phyloP scores from a whole-genome alignment of 768 basidiomycete species.

The Macrocybe gigantea region DNA sequence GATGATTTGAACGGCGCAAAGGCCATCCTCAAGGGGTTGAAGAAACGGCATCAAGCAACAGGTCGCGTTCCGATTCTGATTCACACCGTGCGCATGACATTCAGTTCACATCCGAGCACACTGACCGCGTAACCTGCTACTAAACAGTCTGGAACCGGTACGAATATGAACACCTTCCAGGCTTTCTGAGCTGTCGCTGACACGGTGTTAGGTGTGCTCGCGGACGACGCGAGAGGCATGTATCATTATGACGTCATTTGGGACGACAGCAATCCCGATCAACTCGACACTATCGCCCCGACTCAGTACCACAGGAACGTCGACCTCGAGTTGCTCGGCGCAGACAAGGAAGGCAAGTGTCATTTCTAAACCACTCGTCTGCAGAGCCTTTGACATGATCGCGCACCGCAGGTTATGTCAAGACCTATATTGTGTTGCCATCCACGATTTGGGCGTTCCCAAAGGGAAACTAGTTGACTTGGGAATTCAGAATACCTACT shows the following conservation, averaged over 20 bases:
- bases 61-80: conserved; percentile 45
- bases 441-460: conserved; percentile 55
- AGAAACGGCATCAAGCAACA: conserved; percentile 34
- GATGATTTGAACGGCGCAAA: conserved; percentile 40
- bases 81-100: conserved; percentile 46
- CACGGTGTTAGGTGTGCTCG: conserved; percentile 28
- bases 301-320: conserved; percentile 45
- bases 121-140: too few species aligned
- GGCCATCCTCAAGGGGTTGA: conserved; percentile 48
- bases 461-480: conserved; percentile 38
- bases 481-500: conserved; percentile 48
- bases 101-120: too few species aligned
- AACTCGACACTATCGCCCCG: conserved; percentile 39
- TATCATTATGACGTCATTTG: conserved; percentile 32
- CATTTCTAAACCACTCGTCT: not conserved
- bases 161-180: not conserved
- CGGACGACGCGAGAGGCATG: conserved; percentile 40
- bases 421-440: conserved; percentile 45
- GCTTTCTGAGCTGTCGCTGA: not conserved
- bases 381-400: not conserved
- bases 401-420: conserved; percentile 36
- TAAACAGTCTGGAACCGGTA: conserved; percentile 46
- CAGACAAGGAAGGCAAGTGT: conserved; percentile 40
- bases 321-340: conserved; percentile 39
- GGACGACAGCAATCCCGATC: conserved; percentile 40